Base-by-base conservation (phyloP, 169 alveolate genomes). In the Plasmodium malariae region DNA sequence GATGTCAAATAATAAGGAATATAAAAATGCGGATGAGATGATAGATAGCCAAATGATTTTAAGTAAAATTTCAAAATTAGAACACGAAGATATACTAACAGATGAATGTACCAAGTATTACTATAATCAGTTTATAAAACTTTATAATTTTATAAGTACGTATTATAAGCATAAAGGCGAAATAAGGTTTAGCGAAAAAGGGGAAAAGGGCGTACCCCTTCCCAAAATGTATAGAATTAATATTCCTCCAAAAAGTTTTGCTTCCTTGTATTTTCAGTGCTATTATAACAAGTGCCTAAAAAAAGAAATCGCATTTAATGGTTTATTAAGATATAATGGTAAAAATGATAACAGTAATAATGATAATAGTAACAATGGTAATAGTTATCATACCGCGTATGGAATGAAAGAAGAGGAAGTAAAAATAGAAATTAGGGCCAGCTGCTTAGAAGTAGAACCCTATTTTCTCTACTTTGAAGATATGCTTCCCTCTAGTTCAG, bases 241-340 rank as follows among this genome's bases (percentile, higher is more conserved):
- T n/a, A 60, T 83, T 28, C 83, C 85, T n/a, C 40, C 85, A 55
- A 83, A 83, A 11, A 32, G 85, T 28, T 83, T 67, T 59, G 48
- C 67, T 26, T 19, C 91, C 2, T 67, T 83, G 37, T 30, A 28
- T 6, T 30, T 65, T 11, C 62, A 83, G 51, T 65, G 91, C 19
- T 83, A 83, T 57, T 67, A 55, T 11, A 34, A 70, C 21, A 83
- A 34, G 12, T n/a, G 32, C 6, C 14, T 67, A 19, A 7, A 59
- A 37, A 83, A 26, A 65, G 83, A 63, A 54, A 49, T 83, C 30
- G 24, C 12, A 2, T 54, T 83, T 26, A 37, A 67, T 19, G 54
- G 14, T 51, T 26, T 74, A 19, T 24, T 59, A 26, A n/a, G 45
- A 9, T 49, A 67, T 7, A 67, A 51, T 24, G 19, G 19, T 21